Evolutionary conservation across 1,284 basidiomycete genomes (phyloP), one percentile per base, ranked within the genome.

Genomic region (Inonotus obliquus): DNA sequence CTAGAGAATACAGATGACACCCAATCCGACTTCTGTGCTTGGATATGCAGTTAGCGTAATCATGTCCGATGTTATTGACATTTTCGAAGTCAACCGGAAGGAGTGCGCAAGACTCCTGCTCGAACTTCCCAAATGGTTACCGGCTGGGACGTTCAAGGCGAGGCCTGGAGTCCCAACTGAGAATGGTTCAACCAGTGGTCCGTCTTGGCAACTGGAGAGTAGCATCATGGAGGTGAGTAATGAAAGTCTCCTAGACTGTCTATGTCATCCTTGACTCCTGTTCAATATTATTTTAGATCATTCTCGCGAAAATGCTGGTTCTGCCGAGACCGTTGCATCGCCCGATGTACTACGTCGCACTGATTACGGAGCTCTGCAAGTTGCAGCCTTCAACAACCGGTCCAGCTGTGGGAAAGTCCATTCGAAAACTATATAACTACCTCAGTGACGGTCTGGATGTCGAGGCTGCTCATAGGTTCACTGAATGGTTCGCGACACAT

Each of bases 1-100:
- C 17, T 17, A n/a, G 41, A 17, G 2, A 53, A 45, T 44, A n/a
- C 67, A 94, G 91, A 75, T 92, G 17, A 89, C 93, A 0, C 93
- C 93, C 0, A 81, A 89, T 58, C 82, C 88, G 2, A 80, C 80
- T 52, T 88, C 86, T 1, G 83, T 91, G 0, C 77, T 83, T 7
- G 93, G 94, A 1, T 96, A 96, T 72, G 81, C 89, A 29, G 81
- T 97, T 17, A 89, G 90, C 25, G 83, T 87, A 9, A 79, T 89
- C 27, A 73, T 98, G 9, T 76, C 86, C n/a, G 96, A 98, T 71
- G 84, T 91, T 52, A 77, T 98, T 59, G 87, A 94, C 67, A 89
- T 98, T 32, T 99, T 93, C 71, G 96, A 99, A 73, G 85, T 97
- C 53, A 99, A 99, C 73, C 85, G 96, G 59, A 98, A 97, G 73